Evolutionary conservation across 2,329 filamentous ascomycete species (phyloP), one percentile per base, ranked within the genome.

Genomic region (Alternaria brassicicola): DNA sequence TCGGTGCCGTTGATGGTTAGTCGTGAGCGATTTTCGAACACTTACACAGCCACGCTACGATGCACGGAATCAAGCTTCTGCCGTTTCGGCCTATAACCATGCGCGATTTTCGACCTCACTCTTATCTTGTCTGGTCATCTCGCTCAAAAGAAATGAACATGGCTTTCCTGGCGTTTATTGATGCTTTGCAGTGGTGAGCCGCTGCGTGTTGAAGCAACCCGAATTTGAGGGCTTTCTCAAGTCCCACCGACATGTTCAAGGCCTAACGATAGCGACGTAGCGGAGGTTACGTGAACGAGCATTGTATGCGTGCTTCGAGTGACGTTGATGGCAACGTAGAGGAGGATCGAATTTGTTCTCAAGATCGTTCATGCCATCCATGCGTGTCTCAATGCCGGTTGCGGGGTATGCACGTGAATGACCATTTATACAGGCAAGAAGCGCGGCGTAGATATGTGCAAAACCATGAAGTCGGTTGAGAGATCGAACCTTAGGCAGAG

Each of bases 1-100:
- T 59, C 55, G 61, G 43, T 57, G 52, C 68, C 68, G 61, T 58
- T 65, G 66, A 43, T 55, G 65, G 68, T 63, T 70, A 70, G 68
- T 61, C 21, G 47, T 68, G 66, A 67, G 66, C 64, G 66, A 68
- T 68, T 66, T 67, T 63, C 56, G 52, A 21, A 53, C 31, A 42
- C 38, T 49, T 49, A 54, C 66, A 68, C 61, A 65, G 66, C 66
- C 66, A 57, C 66, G 35, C 55, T 55, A 50, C 36, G 23, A 51
- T 52, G 51, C 48, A 47, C 45, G 25, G 49, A 49, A 54, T 17
- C 38, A 59, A 49, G 52, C 39, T 54, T 46, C 49, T 33, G 33
- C 45, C 43, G 46, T 25, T 42, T 33, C 17, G 33, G 31, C 42
- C 36, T 52, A 57, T 55, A n/a, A 55, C 31, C 12, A 45, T 52